phyloP scores from a whole-genome alignment of 345 rosid species.

The Triadica sebifera region DNA sequence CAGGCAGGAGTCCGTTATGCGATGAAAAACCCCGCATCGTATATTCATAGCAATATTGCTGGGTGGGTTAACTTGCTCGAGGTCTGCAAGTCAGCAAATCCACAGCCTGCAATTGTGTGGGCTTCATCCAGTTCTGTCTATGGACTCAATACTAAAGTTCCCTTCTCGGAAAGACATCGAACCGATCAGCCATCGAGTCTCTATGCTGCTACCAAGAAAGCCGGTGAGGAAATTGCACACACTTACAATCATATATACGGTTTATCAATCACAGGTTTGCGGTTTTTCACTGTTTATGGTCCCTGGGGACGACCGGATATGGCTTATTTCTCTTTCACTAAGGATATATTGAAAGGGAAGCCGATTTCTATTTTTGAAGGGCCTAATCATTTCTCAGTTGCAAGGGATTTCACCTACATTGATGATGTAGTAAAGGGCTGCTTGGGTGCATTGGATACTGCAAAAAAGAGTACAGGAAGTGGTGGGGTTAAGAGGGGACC shows the following conservation, averaged over 20 bases:
- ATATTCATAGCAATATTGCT: slow-evolving; percentile 50
- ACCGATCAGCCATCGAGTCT: slow-evolving; percentile 52
- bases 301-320: slow-evolving; percentile 58
- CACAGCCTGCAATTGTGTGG: slow-evolving; percentile 54
- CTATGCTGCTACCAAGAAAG: slow-evolving; percentile 57
- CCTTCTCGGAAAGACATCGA: slow-evolving; percentile 50
- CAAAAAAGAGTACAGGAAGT: slow-evolving; percentile 33
- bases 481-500: slow-evolving; percentile 32
- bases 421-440: slow-evolving; percentile 39
- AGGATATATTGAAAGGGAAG: slow-evolving; percentile 48
- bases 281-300: slow-evolving; percentile 53
- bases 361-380: slow-evolving; percentile 39
- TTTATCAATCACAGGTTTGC: slow-evolving; percentile 44
- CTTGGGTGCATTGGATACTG: slow-evolving; percentile 36
- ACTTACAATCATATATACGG: slow-evolving; percentile 55
- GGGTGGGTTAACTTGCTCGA: slow-evolving; percentile 52
- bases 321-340: slow-evolving; percentile 57
- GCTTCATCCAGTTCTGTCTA: slow-evolving; percentile 62
- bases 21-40: slow-evolving; percentile 47
- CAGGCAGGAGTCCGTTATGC: slow-evolving; percentile 58
- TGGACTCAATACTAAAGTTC: slow-evolving; percentile 47
- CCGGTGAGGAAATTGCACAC: slow-evolving; percentile 56
- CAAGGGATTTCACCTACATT: slow-evolving; percentile 50
- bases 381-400: slow-evolving; percentile 37
- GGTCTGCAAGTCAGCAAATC: slow-evolving; percentile 41